phyloP scores from a whole-genome alignment of 768 basidiomycete species.

The Lactarius deliciosus region DNA sequence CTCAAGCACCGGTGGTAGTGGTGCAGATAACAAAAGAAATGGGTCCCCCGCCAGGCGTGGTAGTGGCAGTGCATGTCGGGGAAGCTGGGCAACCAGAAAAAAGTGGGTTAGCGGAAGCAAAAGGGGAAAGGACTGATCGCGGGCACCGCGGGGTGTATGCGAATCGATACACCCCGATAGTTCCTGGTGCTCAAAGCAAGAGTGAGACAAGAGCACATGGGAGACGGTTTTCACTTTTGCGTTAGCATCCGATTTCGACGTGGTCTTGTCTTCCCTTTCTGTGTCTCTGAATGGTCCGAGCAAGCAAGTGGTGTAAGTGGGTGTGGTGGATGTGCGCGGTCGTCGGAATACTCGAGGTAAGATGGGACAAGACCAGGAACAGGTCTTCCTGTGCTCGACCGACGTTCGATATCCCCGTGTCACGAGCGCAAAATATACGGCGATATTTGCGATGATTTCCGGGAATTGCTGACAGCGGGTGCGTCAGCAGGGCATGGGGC shows the following conservation, averaged over 20 bases:
- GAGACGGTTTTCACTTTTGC: not conserved
- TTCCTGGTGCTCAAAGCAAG: not conserved
- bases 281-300: not conserved
- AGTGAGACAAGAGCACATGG: not conserved
- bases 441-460: slow-evolving; percentile 22
- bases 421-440: slow-evolving; percentile 24
- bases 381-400: not conserved
- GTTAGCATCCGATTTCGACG: not conserved
- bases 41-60: slow-evolving; percentile 1
- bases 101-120: slow-evolving; percentile 3
- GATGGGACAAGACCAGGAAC: slow-evolving; percentile 9
- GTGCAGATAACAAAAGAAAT: slow-evolving; percentile 1
- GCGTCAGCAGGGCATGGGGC: slow-evolving; percentile 17
- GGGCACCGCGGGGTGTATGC: slow-evolving; percentile 2
- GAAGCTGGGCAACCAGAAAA: not conserved
- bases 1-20: slow-evolving; percentile 12
- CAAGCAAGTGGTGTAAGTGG: not conserved
- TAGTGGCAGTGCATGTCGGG: slow-evolving; percentile 19
- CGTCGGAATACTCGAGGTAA: not conserved
- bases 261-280: not conserved
- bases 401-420: slow-evolving; percentile 14
- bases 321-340: not conserved
- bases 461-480: slow-evolving; percentile 16
- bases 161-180: not conserved
- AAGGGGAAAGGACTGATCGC: not conserved